phyloP scores from a whole-genome alignment of 768 basidiomycete species.

The Vishniacozyma victoriae region DNA sequence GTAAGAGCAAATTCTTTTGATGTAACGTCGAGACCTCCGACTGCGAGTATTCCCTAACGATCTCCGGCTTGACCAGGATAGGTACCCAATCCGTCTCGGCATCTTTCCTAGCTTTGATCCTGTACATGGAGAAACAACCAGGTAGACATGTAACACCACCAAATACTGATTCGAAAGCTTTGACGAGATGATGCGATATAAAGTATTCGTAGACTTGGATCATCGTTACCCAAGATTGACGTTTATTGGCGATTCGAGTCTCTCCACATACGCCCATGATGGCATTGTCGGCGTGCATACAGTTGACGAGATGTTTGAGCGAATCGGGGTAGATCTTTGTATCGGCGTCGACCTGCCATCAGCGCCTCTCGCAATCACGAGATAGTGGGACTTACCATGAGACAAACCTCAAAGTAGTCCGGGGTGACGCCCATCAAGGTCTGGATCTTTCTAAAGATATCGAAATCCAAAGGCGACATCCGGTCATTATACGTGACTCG shows the following conservation, averaged over 20 bases:
- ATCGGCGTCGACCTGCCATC: constrained; percentile 85
- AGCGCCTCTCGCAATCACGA: constrained; percentile 5
- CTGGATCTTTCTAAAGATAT: constrained; percentile 94
- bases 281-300: constrained; percentile 97
- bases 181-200: constrained; percentile 96
- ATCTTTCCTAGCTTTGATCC: constrained; percentile 83
- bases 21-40: constrained; percentile 87
- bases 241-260: constrained; percentile 97
- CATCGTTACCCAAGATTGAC: constrained; percentile 94
- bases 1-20: constrained; percentile 91
- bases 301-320: constrained; percentile 84
- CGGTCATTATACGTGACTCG: constrained; percentile 98
- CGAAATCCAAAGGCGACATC: constrained; percentile 95
- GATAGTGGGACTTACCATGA: constrained; percentile 68
- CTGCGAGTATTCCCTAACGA: constrained; percentile 95
- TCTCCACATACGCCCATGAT: constrained; percentile 99
- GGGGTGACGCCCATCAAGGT: constrained; percentile 97
- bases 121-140: constrained; percentile 99
- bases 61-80: constrained; percentile 91
- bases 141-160: constrained; percentile 98
- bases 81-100: constrained; percentile 96
- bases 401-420: constrained; percentile 92
- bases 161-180: constrained; percentile 97
- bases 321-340: constrained; percentile 92
- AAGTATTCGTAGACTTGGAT: constrained; percentile 90